Conservation (phyloP, 1,284 basidiomycete species). For the Apiotrichum veenhuisii region DNA sequence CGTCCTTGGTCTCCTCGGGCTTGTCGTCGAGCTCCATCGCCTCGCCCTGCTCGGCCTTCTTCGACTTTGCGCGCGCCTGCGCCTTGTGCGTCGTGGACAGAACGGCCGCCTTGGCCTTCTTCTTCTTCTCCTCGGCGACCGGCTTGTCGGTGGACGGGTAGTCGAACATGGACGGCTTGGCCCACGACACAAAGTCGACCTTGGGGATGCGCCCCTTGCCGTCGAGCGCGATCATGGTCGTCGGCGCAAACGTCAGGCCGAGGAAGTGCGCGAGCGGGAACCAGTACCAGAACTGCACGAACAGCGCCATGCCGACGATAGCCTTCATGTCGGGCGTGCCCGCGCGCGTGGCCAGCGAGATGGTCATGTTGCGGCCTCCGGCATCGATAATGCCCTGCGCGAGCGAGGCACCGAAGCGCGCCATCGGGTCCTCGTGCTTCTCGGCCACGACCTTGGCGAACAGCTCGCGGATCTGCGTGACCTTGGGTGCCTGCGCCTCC, state of each 20-base stretch:
- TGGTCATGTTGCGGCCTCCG: conserved; percentile 89
- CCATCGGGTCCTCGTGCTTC: conserved; percentile 97
- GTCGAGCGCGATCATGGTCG: conserved; percentile 85
- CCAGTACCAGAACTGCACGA: conserved; percentile 99
- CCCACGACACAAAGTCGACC: conserved; percentile 84
- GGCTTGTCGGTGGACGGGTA: conserved; percentile 80
- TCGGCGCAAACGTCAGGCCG: conserved; percentile 86
- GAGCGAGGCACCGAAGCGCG: conserved; percentile 88
- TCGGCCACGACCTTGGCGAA: conserved; percentile 85
- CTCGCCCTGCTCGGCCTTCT: conserved; percentile 64
- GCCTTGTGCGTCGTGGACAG: conserved; percentile 92
- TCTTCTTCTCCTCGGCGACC: conserved; percentile 81
- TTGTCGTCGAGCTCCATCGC: conserved; percentile 69
- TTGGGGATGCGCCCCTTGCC: conserved; percentile 81
- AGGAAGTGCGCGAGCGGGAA: conserved; percentile 94
- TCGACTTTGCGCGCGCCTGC: conserved; percentile 80
- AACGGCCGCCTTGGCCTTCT: conserved; percentile 86
- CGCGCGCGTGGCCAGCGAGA: conserved; percentile 83
- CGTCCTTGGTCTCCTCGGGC: conserved; percentile 17
- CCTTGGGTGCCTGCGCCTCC: conserved; percentile 77
- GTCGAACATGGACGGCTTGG: conserved; percentile 79
- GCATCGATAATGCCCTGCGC: conserved; percentile 95
- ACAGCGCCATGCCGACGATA: conserved; percentile 91
- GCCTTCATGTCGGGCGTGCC: conserved; percentile 84
- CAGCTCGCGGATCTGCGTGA: conserved; percentile 70